Conservation (phyloP, 805 yeast species). For the Cyberlindnera mycetangii region DNA sequence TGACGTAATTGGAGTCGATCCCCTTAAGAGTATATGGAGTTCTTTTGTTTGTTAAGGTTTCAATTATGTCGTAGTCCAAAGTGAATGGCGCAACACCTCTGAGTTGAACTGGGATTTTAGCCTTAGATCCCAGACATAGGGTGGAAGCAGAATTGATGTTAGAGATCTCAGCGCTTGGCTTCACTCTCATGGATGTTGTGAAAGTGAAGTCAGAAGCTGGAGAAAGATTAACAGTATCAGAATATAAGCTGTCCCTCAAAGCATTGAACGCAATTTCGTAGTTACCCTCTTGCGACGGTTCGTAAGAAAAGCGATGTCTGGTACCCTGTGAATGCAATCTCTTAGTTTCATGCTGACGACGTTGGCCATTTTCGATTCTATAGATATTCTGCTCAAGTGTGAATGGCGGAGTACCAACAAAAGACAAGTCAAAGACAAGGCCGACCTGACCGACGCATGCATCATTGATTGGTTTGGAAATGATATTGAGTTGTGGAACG, state of each 20-base stretch:
- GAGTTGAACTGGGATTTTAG: constrained; percentile 52
- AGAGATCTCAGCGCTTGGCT: constrained; percentile 48
- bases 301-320: constrained; percentile 59
- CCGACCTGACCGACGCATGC: constrained; percentile 94
- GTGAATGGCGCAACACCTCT: constrained; percentile 81
- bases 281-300: constrained; percentile 78
- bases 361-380: constrained; percentile 40
- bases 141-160: constrained; percentile 15
- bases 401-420: constrained; percentile 83
- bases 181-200: constrained; percentile 67
- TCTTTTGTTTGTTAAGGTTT: constrained; percentile 48
- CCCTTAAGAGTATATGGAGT: constrained; percentile 40
- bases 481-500: constrained; percentile 44
- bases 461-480: constrained; percentile 59
- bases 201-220: constrained; percentile 48
- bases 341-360: constrained; percentile 35
- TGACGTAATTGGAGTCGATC: constrained; percentile 35
- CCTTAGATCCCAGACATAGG: constrained; percentile 47
- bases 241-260: constrained; percentile 63
- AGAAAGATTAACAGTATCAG: constrained; percentile 34
- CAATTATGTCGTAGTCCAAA: constrained; percentile 65
- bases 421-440: constrained; percentile 62
- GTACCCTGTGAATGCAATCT: constrained; percentile 38
- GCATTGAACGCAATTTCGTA: constrained; percentile 70
- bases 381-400: constrained; percentile 60